Percentiles rank a stretch among this genome's conserved stretches.
These are phyloP conservation scores for Cryptosporidium sp. DNA, from an alignment of 169 alveolate species.

Conservation along the genomic window DNA sequence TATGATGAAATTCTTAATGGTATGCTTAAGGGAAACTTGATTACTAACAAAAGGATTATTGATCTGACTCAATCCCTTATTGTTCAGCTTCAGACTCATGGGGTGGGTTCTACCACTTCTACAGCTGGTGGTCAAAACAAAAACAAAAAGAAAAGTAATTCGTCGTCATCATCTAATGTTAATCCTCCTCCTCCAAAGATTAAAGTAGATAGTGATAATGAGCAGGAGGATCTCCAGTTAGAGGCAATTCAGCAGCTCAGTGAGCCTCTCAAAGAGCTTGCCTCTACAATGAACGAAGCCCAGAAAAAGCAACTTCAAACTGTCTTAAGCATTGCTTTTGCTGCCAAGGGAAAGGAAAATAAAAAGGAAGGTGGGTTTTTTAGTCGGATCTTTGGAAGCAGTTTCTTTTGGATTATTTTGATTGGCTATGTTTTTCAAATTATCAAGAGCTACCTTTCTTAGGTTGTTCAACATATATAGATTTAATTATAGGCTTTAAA, in stretches of 20 bases:
- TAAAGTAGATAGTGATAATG: conserved; percentile 66
- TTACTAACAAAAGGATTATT: conserved; percentile 64
- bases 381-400: conserved; percentile 30
- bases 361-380: conserved; percentile 21
- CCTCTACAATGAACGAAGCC: conserved; percentile 69
- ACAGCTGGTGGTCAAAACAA: background rate
- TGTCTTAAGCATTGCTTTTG: conserved; percentile 40
- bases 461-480: background rate
- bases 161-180: background rate
- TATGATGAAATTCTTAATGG: conserved; percentile 64
- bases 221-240: conserved; percentile 10
- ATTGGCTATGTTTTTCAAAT: conserved; percentile 34
- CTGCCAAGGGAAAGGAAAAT: conserved; percentile 51
- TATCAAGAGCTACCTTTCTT: conserved; percentile 27
- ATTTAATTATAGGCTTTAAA: conserved; percentile 14
- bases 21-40: conserved; percentile 57
- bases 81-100: conserved; percentile 60
- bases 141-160: conserved; percentile 5
- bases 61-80: conserved; percentile 64
- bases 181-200: conserved; percentile 38
- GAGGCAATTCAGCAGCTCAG: conserved; percentile 41
- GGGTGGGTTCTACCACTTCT: conserved; percentile 8
- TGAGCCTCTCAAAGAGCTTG: conserved; percentile 55
- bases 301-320: conserved; percentile 58
- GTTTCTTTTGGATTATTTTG: conserved; percentile 60